Evolutionary conservation across 2,329 filamentous ascomycete genomes (phyloP), one percentile per base, ranked within the genome.

Genomic region (Penicillium sp.): DNA sequence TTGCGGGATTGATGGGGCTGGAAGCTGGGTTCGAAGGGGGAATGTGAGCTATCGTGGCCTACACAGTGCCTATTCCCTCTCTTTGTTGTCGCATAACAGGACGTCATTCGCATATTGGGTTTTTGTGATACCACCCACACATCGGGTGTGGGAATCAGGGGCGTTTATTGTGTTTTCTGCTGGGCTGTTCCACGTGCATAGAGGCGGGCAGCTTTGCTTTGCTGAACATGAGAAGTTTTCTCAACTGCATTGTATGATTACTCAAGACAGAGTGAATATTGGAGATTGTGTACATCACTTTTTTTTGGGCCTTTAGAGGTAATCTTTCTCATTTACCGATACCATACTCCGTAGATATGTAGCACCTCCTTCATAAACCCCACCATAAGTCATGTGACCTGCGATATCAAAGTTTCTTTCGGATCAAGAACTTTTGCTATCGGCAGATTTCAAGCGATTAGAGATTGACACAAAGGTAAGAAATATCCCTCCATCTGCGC

Each of bases 1-100:
- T 77, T 98, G 70, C 83, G 88, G 69, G 93, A 96, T 77, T 97
- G 79, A 52, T 19, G n/a, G 24, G 24, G 31, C 10, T 13, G 36
- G 14, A 33, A 39, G 47, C 52, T 49, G 50, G 50, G n/a, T 31
- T 51, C 54, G 43, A 47, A 43, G 18, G 19, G 36, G 33, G 36
- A 27, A 14, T 11, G n/a, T 31, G 13, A 35, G 19, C 33, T 36
- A 2, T 7, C 19, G 40, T 46, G 40, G 7, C 22, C 27, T 36
- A n/a, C 37, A 22, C 27, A 22, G 40, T 44, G 18, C n/a, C 9
- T 16, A 35, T n/a, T 54, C 49, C 50, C 50, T 18, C 37, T 27
- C 10, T 9, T 7, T 58, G 16, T 63, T 61, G 37, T 65, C 59
- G 46, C 52, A 50, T 49, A 57, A 46, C 44, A 52, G 46, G 50